Conservation (phyloP, 2,329 filamentous ascomycete genomes). For the Hypoxylon sp. region DNA sequence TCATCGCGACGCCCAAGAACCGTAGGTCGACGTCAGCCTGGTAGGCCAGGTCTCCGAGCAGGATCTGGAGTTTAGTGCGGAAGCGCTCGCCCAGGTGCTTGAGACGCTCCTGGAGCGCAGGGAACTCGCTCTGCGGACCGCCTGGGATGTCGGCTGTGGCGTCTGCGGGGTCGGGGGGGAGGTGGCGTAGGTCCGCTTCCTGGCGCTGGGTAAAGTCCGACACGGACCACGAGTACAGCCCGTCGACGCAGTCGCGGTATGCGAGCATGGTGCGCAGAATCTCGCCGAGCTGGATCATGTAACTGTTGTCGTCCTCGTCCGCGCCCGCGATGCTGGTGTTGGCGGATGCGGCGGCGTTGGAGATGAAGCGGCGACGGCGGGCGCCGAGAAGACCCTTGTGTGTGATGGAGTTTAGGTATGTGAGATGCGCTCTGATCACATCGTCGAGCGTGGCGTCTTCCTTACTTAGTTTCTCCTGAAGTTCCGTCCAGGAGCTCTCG, state of each 20-base stretch:
- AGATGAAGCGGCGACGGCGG: slow-evolving; percentile 64
- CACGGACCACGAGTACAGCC: slow-evolving; percentile 93
- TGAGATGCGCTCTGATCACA: slow-evolving; percentile 90
- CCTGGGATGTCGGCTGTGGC: slow-evolving; percentile 62
- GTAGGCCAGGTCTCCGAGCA: slow-evolving; percentile 91
- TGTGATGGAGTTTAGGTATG: slow-evolving; percentile 93
- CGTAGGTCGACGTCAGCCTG: slow-evolving; percentile 96
- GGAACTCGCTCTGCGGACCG: slow-evolving; percentile 76
- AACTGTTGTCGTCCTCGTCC: slow-evolving; percentile 79
- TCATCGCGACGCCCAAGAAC: slow-evolving; percentile 97
- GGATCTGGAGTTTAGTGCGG: slow-evolving; percentile 79
- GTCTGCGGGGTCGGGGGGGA: slow-evolving; percentile 58
- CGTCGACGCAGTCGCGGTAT: slow-evolving; percentile 94
- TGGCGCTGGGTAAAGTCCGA: slow-evolving; percentile 95
- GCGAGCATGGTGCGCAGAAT: slow-evolving; percentile 93
- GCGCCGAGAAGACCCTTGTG: slow-evolving; percentile 94
- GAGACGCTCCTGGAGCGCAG: slow-evolving; percentile 81
- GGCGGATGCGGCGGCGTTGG: slow-evolving; percentile 57
- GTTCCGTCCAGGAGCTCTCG: slow-evolving; percentile 92
- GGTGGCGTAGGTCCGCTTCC: slow-evolving; percentile 82
- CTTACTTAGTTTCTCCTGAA: slow-evolving; percentile 85
- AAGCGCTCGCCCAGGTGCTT: slow-evolving; percentile 82
- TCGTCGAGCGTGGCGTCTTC: slow-evolving; percentile 95
- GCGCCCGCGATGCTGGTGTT: slow-evolving; percentile 58
- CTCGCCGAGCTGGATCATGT: slow-evolving; percentile 92